Evolutionary conservation across 257 asterid genomes (phyloP), one percentile per base, ranked within the genome.

Genomic region (Echites panduratus): DNA sequence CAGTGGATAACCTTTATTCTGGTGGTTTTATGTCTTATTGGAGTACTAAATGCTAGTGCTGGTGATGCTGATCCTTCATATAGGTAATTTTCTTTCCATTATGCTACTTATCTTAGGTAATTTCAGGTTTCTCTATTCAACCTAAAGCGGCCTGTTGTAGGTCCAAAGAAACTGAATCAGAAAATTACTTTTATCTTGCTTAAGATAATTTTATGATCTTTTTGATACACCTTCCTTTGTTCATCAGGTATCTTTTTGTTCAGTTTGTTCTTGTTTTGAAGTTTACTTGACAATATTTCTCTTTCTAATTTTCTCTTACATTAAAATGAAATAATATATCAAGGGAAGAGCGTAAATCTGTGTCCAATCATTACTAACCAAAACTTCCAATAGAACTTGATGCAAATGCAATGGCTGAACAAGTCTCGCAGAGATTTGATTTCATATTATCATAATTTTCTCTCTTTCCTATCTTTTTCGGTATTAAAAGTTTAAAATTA

Each of bases 61-160:
- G 84, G 86, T 1, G 86, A 82, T 74, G 77, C 78, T 62, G 80
- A 82, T 29, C 84, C 86, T 63, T 70, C 70, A 16, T 82, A 82
- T 64, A 63, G 79, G 86, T 76, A 76, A 63, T 29, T 53, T 45
- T 69, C 47, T 43, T 38, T 54, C 62, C 53, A 17, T 38, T 74
- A 22, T 74, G 27, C 12, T 24, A 13, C 53, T n/a, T 54, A 41
- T 32, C 4, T 13, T 22, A 20, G 49, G 27, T 24, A 35, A n/a
- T 43, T n/a, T 17, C 4, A 11, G 9, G 1, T 43, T 40, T 45
- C 41, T 16, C n/a, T 16, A 3, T 38, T 40, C 0, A 49, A 26
- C 10, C 32, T 40, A 35, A 53, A 26, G 59, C 32, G 22, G 27
- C n/a, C 4, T 65, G 14, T 22, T 64, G 12, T 9, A 22, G 66